These are phyloP conservation scores for Xylaria acuta DNA, from an alignment of 495 filamentous ascomycete species.

Conservation along the genomic window DNA sequence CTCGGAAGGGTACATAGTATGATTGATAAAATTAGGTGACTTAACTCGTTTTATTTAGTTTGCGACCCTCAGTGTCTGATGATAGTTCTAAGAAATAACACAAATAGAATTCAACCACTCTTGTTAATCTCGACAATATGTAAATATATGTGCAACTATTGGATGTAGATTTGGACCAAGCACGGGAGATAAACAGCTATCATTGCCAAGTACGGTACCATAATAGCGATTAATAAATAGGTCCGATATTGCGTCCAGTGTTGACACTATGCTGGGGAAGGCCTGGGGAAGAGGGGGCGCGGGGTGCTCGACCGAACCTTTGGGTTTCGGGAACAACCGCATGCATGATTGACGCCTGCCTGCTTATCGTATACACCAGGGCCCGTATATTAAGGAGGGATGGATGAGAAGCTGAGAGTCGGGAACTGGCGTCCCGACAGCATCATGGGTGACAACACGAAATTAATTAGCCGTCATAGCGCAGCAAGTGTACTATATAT, in stretches of 20 bases:
- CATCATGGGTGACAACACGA: not conserved
- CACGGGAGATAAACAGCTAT: not conserved
- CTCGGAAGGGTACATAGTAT: not conserved
- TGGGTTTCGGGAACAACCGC: conserved; percentile 7
- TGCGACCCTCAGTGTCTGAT: not conserved
- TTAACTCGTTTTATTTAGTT: not conserved
- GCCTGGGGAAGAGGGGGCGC: not conserved
- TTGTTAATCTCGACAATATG: not conserved
- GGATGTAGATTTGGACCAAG: not conserved
- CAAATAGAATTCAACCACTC: not conserved
- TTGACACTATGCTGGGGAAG: too few species aligned
- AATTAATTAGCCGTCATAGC: not conserved
- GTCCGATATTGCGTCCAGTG: too few species aligned
- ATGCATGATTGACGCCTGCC: not conserved
- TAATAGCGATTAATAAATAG: not conserved
- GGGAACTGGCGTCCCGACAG: not conserved
- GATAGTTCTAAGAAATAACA: not conserved
- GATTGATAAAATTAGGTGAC: not conserved
- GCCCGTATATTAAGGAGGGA: not conserved
- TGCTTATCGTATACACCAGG: not conserved
- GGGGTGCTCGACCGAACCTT: conserved; percentile 5
- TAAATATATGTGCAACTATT: not conserved
- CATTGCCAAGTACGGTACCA: not conserved
- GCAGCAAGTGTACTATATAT: not conserved
- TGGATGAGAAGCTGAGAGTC: not conserved